Evolutionary conservation across 768 basidiomycete species (phyloP).

Genomic region (Amanita rubescens): DNA sequence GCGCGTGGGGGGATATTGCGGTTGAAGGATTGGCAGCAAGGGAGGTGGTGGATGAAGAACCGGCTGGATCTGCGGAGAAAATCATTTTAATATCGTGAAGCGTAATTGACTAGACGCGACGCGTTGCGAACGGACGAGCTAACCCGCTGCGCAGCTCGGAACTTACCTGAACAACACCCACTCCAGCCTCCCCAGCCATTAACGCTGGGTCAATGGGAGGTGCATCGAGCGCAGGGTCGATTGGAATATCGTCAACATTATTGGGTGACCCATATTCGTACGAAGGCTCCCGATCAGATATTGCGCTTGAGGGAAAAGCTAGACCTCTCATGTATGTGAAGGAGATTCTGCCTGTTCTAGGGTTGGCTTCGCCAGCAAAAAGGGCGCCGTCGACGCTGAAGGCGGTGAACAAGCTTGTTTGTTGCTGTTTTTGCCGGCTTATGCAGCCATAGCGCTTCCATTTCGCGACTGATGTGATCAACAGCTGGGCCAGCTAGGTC

Average conservation of each 20-base stretch:
- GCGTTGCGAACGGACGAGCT: conserved; percentile 36
- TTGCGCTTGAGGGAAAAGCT: conserved; percentile 43
- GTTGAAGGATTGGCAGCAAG: conserved; percentile 18
- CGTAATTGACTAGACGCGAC: conserved; percentile 57
- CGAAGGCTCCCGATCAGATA: conserved; percentile 47
- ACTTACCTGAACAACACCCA: conserved; percentile 32
- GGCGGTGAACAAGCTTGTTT: conserved; percentile 36
- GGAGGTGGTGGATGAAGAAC: conserved; percentile 18
- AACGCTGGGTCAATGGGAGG: conserved; percentile 48
- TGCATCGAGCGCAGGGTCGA: conserved; percentile 67
- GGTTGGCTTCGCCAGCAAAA: conserved; percentile 8
- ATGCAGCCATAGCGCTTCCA: background rate
- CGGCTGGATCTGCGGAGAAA: conserved; percentile 20
- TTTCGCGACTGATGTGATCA: background rate
- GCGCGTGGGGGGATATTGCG: conserved; percentile 27
- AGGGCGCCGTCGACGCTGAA: conserved; percentile 30
- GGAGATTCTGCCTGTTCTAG: conserved; percentile 12
- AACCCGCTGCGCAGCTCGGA: conserved; percentile 14
- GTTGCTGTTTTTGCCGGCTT: conserved; percentile 24
- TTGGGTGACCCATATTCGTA: conserved; percentile 56
- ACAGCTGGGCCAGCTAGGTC: no score
- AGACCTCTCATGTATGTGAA: conserved; percentile 50
- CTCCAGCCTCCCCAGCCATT: conserved; percentile 21
- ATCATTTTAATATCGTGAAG: conserved; percentile 19
- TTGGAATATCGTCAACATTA: conserved; percentile 62